Evolutionary conservation across 2,329 filamentous ascomycete genomes (phyloP).

Genomic region (Pseudogymnoascus sp.): DNA sequence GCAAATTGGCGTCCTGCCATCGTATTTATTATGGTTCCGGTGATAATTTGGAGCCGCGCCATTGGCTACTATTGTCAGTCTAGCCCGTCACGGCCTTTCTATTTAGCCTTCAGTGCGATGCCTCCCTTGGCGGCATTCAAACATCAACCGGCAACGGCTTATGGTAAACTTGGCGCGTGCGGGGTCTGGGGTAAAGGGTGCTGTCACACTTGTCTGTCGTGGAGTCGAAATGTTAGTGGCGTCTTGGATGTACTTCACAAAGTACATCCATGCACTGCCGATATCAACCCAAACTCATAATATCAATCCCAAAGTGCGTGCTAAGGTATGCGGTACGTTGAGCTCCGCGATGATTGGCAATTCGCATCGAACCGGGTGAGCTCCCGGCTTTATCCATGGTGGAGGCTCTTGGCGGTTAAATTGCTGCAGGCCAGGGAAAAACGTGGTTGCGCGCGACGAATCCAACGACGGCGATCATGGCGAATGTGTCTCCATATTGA

Average conservation of each 20-base stretch:
- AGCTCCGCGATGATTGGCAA: neutral
- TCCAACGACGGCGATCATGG: slow-evolving; percentile 2
- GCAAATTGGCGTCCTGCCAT: neutral
- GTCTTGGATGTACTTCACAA: neutral
- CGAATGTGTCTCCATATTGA: neutral
- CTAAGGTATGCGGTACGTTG: neutral
- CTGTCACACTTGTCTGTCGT: neutral
- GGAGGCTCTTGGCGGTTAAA: slow-evolving; percentile 6
- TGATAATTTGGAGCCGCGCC: neutral
- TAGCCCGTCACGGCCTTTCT: neutral
- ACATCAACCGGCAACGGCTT: neutral
- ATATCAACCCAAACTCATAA: neutral
- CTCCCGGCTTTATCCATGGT: slow-evolving; percentile 7
- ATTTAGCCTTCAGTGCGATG: neutral
- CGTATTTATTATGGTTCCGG: neutral
- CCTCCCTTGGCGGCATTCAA: neutral
- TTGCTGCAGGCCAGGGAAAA: neutral
- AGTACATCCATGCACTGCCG: neutral
- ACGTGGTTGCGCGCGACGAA: slow-evolving; percentile 4
- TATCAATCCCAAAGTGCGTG: neutral
- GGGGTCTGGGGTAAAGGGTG: slow-evolving; percentile 1
- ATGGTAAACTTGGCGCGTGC: neutral
- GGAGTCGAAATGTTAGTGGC: neutral
- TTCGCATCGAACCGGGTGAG: neutral
- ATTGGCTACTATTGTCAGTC: neutral